These are phyloP conservation scores for Bonia amplexicaulis DNA, from an alignment of 176 grass and related monocot species.

Conservation along the genomic window DNA sequence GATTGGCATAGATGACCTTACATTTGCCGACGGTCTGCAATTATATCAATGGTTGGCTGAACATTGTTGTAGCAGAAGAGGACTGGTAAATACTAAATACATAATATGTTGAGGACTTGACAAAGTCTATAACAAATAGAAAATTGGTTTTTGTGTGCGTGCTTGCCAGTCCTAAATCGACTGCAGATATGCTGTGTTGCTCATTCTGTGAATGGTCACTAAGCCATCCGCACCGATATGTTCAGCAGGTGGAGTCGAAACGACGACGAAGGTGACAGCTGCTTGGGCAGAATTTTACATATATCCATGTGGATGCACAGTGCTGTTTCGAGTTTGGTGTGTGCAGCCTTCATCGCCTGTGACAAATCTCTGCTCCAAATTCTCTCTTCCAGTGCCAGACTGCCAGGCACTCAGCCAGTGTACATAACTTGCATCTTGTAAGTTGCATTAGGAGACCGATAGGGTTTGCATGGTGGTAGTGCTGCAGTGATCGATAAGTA, in stretches of 20 bases:
- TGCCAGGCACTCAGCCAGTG: background rate
- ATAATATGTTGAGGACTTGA: background rate
- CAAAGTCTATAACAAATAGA: background rate
- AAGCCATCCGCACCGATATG: background rate
- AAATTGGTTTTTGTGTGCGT: background rate
- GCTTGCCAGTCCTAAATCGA: background rate
- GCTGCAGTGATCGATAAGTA: too few species aligned
- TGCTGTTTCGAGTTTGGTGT: constrained; percentile 27
- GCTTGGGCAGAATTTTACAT: background rate
- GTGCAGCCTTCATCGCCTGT: background rate
- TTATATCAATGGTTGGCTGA: background rate
- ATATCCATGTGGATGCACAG: constrained; percentile 36
- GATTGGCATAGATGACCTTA: background rate
- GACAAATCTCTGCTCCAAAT: background rate
- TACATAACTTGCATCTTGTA: constrained; percentile 30
- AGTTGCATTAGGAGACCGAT: constrained; percentile 18
- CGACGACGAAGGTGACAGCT: constrained; percentile 39
- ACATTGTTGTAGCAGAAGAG: background rate
- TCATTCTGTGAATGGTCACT: background rate
- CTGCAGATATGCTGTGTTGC: background rate
- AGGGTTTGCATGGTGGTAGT: constrained; percentile 11
- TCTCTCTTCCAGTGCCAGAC: background rate
- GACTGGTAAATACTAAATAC: background rate
- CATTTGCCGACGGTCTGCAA: background rate
- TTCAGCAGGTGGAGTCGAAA: constrained; percentile 61